Conservation (phyloP, 2,329 filamentous ascomycete genomes). For the Penicillium sp. region DNA sequence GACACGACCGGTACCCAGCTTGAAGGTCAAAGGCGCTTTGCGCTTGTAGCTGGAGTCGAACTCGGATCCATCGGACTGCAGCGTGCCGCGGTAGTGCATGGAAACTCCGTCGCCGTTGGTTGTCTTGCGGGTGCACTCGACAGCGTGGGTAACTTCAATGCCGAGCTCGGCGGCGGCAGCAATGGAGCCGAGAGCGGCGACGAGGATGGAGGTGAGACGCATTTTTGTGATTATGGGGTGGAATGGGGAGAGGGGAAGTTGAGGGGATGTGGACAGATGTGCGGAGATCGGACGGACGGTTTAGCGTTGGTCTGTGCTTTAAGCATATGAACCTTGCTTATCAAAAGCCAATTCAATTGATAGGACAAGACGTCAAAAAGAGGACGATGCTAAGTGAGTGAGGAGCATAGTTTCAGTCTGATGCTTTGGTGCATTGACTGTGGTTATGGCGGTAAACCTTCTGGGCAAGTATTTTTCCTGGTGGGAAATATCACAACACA, state of each 20-base stretch:
- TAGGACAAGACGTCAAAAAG: background rate
- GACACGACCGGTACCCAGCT: conserved; percentile 74
- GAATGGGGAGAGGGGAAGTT: background rate
- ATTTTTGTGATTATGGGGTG: conserved; percentile 34
- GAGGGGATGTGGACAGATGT: conserved; percentile 10
- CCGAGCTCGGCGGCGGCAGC: conserved; percentile 59
- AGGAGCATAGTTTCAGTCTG: no score
- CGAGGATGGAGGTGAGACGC: conserved; percentile 46
- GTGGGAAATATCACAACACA: no score
- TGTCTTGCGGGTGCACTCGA: conserved; percentile 77
- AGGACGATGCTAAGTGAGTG: no score
- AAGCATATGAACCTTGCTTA: background rate
- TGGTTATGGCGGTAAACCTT: no score
- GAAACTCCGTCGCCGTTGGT: conserved; percentile 73
- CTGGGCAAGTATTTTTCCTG: no score
- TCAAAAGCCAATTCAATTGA: no score
- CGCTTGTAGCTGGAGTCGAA: conserved; percentile 86
- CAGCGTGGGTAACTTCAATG: conserved; percentile 71
- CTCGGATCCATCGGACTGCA: conserved; percentile 68
- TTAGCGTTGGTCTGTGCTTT: conserved; percentile 15
- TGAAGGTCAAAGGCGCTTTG: conserved; percentile 72
- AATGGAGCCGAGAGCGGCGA: conserved; percentile 45
- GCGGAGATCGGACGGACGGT: conserved; percentile 3
- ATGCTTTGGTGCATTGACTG: no score
- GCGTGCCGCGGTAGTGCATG: conserved; percentile 86